Percentiles rank a stretch among this genome's conserved stretches.
Conservation (phyloP, 2,329 filamentous ascomycete species). For the Aspergillus hiratsukae region DNA sequence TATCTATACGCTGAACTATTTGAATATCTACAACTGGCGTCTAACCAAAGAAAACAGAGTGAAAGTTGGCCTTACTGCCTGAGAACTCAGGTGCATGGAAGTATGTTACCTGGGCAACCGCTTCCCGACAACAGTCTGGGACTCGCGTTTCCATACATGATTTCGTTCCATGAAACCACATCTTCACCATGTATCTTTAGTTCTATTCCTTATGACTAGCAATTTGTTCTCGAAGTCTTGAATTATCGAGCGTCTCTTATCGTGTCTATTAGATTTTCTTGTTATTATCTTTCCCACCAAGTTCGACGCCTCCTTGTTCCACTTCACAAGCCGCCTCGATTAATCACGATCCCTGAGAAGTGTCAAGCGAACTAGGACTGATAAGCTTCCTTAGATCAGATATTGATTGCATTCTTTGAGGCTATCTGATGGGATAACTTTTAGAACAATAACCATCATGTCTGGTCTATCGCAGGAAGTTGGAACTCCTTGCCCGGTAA, state of each 20-base stretch:
- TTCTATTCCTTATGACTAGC: not conserved
- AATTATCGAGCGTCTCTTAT: not conserved
- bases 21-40: not conserved
- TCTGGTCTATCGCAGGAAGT: slow-evolving; percentile 21
- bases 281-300: not conserved
- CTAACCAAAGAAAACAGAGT: not conserved
- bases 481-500: slow-evolving; percentile 32
- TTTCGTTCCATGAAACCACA: not conserved
- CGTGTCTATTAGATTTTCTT: not conserved
- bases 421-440: not conserved
- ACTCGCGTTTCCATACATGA: not conserved
- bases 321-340: not conserved
- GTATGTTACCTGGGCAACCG: not conserved
- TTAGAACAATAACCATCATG: slow-evolving; percentile 14
- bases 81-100: not conserved
- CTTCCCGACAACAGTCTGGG: not conserved
- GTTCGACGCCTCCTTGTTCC: not conserved
- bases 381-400: not conserved
- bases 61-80: not conserved
- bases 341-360: not conserved
- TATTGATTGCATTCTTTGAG: not conserved
- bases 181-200: not conserved
- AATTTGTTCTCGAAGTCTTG: not conserved
- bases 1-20: not conserved
- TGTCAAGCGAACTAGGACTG: not conserved